Base-by-base conservation (phyloP, 2,329 filamentous ascomycete species). In the Colletotrichum agaves region DNA sequence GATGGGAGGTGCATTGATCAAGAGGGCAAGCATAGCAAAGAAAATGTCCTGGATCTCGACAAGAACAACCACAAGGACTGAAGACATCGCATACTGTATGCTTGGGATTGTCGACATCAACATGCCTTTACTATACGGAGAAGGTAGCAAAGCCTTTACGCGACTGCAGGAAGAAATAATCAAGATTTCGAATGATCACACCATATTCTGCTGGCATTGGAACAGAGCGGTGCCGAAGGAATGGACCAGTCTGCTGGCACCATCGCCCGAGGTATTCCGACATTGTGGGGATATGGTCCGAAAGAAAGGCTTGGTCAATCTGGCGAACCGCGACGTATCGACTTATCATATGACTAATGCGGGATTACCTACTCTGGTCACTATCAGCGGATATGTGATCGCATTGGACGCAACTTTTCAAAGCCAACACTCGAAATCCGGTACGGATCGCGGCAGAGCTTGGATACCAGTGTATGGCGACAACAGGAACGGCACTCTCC, bases 11-110 rank as follows among this genome's bases (percentile, higher is more conserved):
- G 37, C 5, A 6, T 44, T 15, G 12, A 15, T 35, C 19, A 7
- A 8, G 15, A 19, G 19, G 11, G 57, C 57, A 8, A 31, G 3
- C 11, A n/a, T 21, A 12, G 19, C 57, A 4, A 41, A 17, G 12
- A 61, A 52, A 8, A n/a, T 61, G 17, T 61, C 5, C 2, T 61
- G 57, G 57, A 15, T 61, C 4, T 61, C 57, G 0, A n/a, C 37
- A 4, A 7, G 57, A 1, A n/a, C 62, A 46, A 74, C 71, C 2
- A 74, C 65, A 2, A 60, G 71, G 0, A 5, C 44, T 52, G 70
- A 75, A 53, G 73, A 77, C 52, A 53, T 70, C 5, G 74, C 74
- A 1, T 76, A 76, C 33, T 73, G 71, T 27, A 65, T 76, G 35
- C 46, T 75, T 5, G 75, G 75, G 10, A 47, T 77, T 11, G 75